Evolutionary conservation across 352 stramenopile species (phyloP), one percentile per base, ranked within the genome.

Genomic region (Phytophthora lateralis): DNA sequence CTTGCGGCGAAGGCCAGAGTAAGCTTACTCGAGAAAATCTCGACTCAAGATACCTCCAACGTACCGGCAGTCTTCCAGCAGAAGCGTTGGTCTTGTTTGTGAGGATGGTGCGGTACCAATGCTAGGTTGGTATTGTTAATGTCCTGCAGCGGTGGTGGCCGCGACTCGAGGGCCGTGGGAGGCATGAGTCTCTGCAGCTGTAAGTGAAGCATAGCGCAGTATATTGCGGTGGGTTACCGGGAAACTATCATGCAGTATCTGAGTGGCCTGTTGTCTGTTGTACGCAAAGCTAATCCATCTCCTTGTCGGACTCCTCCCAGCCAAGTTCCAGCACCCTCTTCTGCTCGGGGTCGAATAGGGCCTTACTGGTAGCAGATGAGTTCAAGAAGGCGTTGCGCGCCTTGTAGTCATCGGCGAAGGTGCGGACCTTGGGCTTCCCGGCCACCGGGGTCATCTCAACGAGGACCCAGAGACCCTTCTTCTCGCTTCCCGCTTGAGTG

Each of bases 321-420:
- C 37, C 55, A 10, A 51, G 15, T 39, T 64, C 32, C 41, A 63
- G 26, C 18, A 44, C 37, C 7, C 53, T 37, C 21, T 66, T 61
- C 26, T 48, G 17, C 12, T 68, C 47, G 4, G 51, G 39, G 11
- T 69, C 41, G 41, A 60, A 63, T 18, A 72, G 29, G 34, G 32
- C 52, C 47, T 72, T 72, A 20, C 37, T 65, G 39, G 14, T 58
- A n/a, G 51, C 54, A 11, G 24, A 21, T 12, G 51, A 68, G 50
- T 52, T 58, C 24, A 46, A 50, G 44, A 60, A 70, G 21, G 60
- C 60, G n/a, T 66, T 57, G 55, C 54, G 60, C 4, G 60, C 66
- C 39, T 56, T 61, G 39, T 53, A 44, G 27, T 70, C 60, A 45
- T 66, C 50, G 7, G 47, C 44, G 32, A 70, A 63, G 1, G 29